These are phyloP conservation scores for Penicillium paxilli DNA, from an alignment of 495 filamentous ascomycete species.

Conservation along the genomic window DNA sequence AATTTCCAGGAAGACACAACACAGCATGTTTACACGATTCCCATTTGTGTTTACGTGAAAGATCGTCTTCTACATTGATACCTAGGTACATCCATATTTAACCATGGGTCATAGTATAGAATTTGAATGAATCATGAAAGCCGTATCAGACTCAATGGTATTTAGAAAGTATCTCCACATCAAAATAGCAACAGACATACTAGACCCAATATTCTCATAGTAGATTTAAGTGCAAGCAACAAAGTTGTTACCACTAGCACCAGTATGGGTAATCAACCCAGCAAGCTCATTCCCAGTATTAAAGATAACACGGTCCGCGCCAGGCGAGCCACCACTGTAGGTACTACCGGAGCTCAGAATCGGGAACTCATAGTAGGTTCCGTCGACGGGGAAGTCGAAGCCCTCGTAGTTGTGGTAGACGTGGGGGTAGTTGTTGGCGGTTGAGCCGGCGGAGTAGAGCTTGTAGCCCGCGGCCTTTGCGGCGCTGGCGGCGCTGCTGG, in stretches of 20 bases:
- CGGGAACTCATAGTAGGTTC: conserved; percentile 75
- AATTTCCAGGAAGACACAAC: conserved; percentile 18
- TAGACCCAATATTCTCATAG: too few relatives aligned
- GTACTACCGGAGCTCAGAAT: conserved; percentile 53
- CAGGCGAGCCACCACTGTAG: conserved; percentile 66
- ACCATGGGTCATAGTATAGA: too few relatives aligned
- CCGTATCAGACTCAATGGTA: too few relatives aligned
- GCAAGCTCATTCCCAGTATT: conserved; percentile 52
- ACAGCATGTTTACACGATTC: conserved; percentile 21
- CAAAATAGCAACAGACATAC: too few relatives aligned
- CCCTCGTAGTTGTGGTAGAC: conserved; percentile 73
- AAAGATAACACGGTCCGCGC: conserved; percentile 72
- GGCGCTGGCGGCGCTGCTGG: conserved; percentile 41
- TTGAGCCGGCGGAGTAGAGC: conserved; percentile 45
- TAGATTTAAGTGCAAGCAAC: conserved; percentile 48
- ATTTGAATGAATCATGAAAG: too few relatives aligned
- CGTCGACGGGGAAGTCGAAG: conserved; percentile 61
- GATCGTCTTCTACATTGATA: conserved; percentile 23
- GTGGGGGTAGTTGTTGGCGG: conserved; percentile 64
- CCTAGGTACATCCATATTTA: too few relatives aligned
- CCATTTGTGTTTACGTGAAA: conserved; percentile 25
- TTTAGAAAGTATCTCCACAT: too few relatives aligned
- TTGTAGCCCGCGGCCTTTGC: conserved; percentile 52
- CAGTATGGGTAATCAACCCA: conserved; percentile 66
- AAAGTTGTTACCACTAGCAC: conserved; percentile 66